Percentiles rank a stretch among this genome's conserved stretches.
phyloP scores from a whole-genome alignment of 192 early-diverging fungal genomes.

The Chytriomyces hyalinus region DNA sequence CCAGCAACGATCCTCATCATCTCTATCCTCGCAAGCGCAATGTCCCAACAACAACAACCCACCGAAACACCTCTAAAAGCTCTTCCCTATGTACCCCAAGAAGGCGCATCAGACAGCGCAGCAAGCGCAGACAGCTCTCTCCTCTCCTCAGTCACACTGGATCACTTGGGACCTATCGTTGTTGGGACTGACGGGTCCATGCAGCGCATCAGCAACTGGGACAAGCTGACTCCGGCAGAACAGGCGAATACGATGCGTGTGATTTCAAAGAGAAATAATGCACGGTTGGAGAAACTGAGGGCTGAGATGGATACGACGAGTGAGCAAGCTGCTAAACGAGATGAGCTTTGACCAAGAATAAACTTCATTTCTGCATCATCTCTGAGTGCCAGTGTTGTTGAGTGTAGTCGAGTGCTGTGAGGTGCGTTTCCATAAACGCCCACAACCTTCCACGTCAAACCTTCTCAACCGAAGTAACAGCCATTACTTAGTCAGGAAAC shows the following conservation, averaged over 20 bases:
- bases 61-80: background rate
- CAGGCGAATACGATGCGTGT: conserved; percentile 45
- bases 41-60: too few relatives aligned
- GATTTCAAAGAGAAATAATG: conserved; percentile 46
- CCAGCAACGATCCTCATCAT: too few relatives aligned
- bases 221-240: conserved; percentile 41
- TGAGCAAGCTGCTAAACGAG: background rate
- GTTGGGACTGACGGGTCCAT: conserved; percentile 46
- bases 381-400: too few relatives aligned
- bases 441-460: too few relatives aligned
- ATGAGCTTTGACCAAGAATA: too few relatives aligned
- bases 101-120: background rate
- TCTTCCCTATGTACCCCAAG: conserved; percentile 22
- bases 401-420: too few relatives aligned
- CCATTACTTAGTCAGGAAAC: too few relatives aligned
- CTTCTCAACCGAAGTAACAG: too few relatives aligned
- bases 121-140: background rate
- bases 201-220: conserved; percentile 53
- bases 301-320: background rate
- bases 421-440: too few relatives aligned
- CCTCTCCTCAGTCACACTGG: conserved; percentile 9
- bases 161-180: conserved; percentile 29
- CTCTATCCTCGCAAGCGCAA: too few relatives aligned
- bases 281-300: conserved; percentile 38
- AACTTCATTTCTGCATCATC: too few relatives aligned